Conservation (phyloP, 192 early-diverging fungal genomes). For the Coemansia umbellata region DNA sequence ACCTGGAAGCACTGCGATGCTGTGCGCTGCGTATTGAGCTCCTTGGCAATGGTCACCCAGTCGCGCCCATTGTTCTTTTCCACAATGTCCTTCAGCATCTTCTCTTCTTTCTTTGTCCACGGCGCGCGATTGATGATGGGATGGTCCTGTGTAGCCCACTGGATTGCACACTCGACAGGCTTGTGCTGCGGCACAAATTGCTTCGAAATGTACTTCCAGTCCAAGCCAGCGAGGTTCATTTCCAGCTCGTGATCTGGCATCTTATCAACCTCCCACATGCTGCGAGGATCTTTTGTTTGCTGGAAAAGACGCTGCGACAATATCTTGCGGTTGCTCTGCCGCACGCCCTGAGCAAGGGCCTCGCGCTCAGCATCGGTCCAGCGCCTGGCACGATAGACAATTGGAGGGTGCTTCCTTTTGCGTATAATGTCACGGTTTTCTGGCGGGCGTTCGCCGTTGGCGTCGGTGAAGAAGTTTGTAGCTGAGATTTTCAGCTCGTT, state of each 20-base stretch:
- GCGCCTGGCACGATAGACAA: conserved; percentile 46
- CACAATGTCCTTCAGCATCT: conserved; percentile 48
- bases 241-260: conserved; percentile 43
- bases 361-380: conserved; percentile 56
- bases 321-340: conserved; percentile 48
- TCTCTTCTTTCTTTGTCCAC: conserved; percentile 62
- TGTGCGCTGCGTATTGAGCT: conserved; percentile 63
- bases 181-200: conserved; percentile 56
- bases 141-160: conserved; percentile 76
- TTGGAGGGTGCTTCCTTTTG: conserved; percentile 47
- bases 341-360: conserved; percentile 48
- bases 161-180: conserved; percentile 70
- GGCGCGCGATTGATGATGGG: conserved; percentile 68
- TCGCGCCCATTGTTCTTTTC: conserved; percentile 48
- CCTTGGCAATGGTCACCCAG: conserved; percentile 65
- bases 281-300: conserved; percentile 42
- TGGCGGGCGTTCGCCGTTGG: conserved; percentile 38
- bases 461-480: conserved; percentile 38
- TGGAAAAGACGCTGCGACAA: conserved; percentile 48
- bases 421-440: conserved; percentile 50
- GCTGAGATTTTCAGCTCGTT: conserved; percentile 19
- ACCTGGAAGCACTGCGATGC: conserved; percentile 70
- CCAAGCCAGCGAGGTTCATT: conserved; percentile 48
- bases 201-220: conserved; percentile 52
- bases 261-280: conserved; percentile 48